Conservation (phyloP, 2,329 filamentous ascomycete genomes). For the Erysiphe neolycopersici region DNA sequence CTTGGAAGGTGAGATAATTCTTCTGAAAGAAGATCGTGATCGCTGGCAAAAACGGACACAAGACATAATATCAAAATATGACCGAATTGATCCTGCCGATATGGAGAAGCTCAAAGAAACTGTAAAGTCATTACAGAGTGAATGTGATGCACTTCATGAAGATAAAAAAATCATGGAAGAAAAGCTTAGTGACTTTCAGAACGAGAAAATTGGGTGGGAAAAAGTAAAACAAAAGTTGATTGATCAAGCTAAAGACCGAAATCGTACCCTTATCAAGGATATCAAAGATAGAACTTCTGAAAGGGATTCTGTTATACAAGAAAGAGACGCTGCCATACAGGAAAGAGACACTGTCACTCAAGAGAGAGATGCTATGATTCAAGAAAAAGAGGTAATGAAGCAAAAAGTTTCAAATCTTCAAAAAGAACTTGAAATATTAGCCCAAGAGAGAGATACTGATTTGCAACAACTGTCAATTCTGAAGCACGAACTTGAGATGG, state of each 20-base stretch:
- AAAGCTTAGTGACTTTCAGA: conserved; percentile 25
- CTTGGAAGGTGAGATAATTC: conserved; percentile 45
- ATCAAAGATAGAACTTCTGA: conserved; percentile 25
- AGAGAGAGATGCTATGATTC: conserved; percentile 15
- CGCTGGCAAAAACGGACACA: conserved; percentile 90
- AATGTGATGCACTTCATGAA: conserved; percentile 24
- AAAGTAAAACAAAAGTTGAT: conserved; percentile 25
- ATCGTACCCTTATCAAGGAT: conserved; percentile 25
- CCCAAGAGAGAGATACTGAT: conserved; percentile 12
- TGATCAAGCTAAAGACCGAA: conserved; percentile 35
- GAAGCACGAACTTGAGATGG: conserved; percentile 18
- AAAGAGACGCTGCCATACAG: conserved; percentile 15
- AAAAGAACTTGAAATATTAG: conserved; percentile 21
- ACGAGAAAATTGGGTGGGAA: conserved; percentile 27
- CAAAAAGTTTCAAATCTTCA: conserved; percentile 17
- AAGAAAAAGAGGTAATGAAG: conserved; percentile 18
- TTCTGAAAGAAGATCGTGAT: conserved; percentile 76
- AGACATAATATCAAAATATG: conserved; percentile 86
- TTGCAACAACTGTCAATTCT: conserved; percentile 14
- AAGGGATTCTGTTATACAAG: conserved; percentile 14
- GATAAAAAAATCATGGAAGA: conserved; percentile 22
- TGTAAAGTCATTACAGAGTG: conserved; percentile 35
- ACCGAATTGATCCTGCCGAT: conserved; percentile 80
- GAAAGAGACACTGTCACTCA: conserved; percentile 9
- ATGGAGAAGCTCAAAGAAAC: conserved; percentile 69